A percentile compares a stretch with the other conserved stretches of the same genome.
Evolutionary conservation across 345 rosid species (phyloP).

Genomic region (Hibiscus trionum): DNA sequence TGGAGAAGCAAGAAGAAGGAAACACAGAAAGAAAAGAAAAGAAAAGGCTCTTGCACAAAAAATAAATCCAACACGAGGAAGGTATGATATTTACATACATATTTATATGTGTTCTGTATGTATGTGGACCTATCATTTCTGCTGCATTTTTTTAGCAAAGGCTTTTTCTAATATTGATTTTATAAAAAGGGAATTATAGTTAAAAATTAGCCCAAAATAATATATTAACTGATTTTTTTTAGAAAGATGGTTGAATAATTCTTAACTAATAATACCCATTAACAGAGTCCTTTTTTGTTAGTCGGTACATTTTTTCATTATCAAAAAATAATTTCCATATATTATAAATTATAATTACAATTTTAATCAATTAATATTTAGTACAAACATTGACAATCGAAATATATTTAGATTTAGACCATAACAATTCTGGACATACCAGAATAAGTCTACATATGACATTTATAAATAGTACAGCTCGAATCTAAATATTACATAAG

Average conservation of each 20-base stretch:
- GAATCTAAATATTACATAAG: no score
- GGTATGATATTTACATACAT: neutral
- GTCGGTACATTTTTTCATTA: no score
- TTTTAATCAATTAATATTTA: neutral
- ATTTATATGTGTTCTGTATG: neutral
- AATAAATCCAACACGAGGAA: neutral
- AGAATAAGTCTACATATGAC: no score
- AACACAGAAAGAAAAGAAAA: neutral
- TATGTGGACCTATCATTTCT: neutral
- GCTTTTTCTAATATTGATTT: no score
- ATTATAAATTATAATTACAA: no score
- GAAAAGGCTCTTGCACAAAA: slow-evolving; percentile 11
- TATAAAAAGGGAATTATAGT: no score
- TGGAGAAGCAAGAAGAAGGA: neutral
- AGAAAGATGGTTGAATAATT: neutral
- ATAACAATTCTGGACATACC: no score
- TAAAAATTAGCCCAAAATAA: neutral
- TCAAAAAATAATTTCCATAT: no score
- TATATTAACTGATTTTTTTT: neutral
- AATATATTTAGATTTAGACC: no score
- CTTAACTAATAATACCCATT: neutral
- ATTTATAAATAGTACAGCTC: no score
- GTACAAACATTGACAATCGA: no score
- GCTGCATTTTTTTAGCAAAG: neutral
- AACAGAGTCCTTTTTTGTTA: neutral